Evolutionary conservation across 345 rosid species (phyloP).

Genomic region (Salix arbutifolia): DNA sequence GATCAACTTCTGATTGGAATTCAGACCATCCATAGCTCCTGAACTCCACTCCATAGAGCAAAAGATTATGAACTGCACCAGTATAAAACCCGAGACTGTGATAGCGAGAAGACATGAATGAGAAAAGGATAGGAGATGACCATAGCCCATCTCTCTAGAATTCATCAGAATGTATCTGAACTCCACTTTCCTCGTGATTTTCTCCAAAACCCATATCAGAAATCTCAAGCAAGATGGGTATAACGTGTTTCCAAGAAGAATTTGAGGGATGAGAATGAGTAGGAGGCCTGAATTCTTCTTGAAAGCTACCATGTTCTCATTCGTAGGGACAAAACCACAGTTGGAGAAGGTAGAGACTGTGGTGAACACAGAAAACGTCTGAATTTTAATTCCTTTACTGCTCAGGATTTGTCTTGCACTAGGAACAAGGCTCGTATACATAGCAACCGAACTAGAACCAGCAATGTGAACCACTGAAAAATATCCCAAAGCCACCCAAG

Average conservation of each 20-base stretch:
- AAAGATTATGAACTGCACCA: slow-evolving; percentile 28
- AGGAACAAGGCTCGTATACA: not conserved
- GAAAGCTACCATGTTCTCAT: slow-evolving; percentile 32
- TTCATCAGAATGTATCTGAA: slow-evolving; percentile 29
- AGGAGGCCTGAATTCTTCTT: slow-evolving; percentile 46
- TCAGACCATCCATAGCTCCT: slow-evolving; percentile 33
- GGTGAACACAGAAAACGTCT: slow-evolving; percentile 53
- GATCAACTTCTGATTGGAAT: slow-evolving; percentile 29
- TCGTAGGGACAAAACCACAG: slow-evolving; percentile 24
- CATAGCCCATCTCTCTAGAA: slow-evolving; percentile 18
- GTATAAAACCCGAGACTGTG: slow-evolving; percentile 25
- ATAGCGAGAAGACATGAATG: slow-evolving; percentile 3
- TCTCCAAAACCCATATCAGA: slow-evolving; percentile 26
- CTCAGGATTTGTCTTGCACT: not conserved
- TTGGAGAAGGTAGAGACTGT: slow-evolving; percentile 15
- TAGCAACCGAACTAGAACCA: not conserved
- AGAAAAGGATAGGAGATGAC: slow-evolving; percentile 16
- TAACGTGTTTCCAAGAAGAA: slow-evolving; percentile 50
- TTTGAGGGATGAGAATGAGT: slow-evolving; percentile 46
- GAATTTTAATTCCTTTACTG: slow-evolving; percentile 3
- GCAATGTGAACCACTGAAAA: not conserved
- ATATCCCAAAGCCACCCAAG: slow-evolving; percentile 14
- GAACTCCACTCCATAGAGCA: slow-evolving; percentile 53
- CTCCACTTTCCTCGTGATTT: slow-evolving; percentile 6
- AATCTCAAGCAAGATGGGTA: slow-evolving; percentile 18